Evolutionary conservation across 225 moss, liverwort and hornwort species (phyloP), one percentile per base, ranked within the genome.

Genomic region (Rhytidiadelphus loreus): DNA sequence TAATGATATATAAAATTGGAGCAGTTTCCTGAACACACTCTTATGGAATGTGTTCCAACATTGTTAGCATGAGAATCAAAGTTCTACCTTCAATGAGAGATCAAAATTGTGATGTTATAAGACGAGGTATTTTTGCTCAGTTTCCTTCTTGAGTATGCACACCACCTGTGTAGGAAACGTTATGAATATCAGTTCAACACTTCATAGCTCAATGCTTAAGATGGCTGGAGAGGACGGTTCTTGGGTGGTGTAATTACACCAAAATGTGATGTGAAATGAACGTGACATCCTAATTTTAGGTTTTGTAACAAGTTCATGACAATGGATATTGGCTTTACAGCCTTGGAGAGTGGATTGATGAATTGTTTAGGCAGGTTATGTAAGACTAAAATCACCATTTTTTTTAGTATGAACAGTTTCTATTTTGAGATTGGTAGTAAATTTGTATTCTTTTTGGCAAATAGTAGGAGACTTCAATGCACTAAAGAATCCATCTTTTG

Each of bases 211-310:
- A 46, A 48, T 35, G 24, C 33, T 15, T 6, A 62, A 46, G 33
- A 7, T 44, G 9, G 2, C 15, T 4, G 2, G 16, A 64, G 50
- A 2, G 11, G 17, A 26, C 0, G 3, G 5, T 26, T 53, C 10
- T 0, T 9, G 12, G 12, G 46, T 29, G 74, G 18, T 48, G 48
- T 18, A 30, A 19, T 29, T 30, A 1, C 32, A 74, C 32, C 7
- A 7, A 48, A 48, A 7, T 73, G 46, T 46, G 44, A 17, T 28
- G 44, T 28, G 44, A 44, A 28, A 28, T 37, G 13, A 43, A 46
- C 29, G 46, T 48, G 48, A 7, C 46, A 18, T 30, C 6, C 73
- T 29, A 18, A 32, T 48, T 74, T 30, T 30, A 74, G 74, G 19
- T 48, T 19, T 30, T 48, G 32, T 32, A 32, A 32, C 11, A 74